These are phyloP conservation scores for Casuarina glauca DNA, from an alignment of 306 rosid genomes.

Conservation along the genomic window DNA sequence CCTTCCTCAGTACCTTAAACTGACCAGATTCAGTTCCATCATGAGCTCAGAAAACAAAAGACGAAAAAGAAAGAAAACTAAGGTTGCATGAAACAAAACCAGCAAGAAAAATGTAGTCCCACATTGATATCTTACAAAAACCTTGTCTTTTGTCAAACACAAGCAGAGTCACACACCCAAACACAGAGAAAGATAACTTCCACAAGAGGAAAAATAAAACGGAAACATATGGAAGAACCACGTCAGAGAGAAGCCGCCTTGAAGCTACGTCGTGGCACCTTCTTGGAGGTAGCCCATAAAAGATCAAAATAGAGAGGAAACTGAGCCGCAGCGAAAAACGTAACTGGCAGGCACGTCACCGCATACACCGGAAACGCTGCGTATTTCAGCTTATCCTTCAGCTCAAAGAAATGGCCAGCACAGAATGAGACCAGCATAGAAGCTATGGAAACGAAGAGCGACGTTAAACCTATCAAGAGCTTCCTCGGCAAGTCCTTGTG, in stretches of 20 bases:
- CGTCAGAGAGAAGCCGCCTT: background rate
- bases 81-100: too few relatives aligned
- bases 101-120: too few relatives aligned
- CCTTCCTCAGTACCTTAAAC: too few relatives aligned
- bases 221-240: too few relatives aligned
- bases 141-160: too few relatives aligned
- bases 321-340: constrained; percentile 46
- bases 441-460: constrained; percentile 48
- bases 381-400: constrained; percentile 19
- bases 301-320: constrained; percentile 52
- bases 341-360: constrained; percentile 38
- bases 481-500: constrained; percentile 31
- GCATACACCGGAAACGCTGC: constrained; percentile 36
- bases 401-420: constrained; percentile 42
- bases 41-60: too few relatives aligned
- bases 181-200: too few relatives aligned
- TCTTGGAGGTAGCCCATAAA: constrained; percentile 29
- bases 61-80: too few relatives aligned
- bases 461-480: constrained; percentile 42
- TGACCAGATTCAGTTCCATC: too few relatives aligned
- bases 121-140: too few relatives aligned
- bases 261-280: constrained; percentile 27
- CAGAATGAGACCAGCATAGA: constrained; percentile 46
- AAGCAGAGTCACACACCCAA: too few relatives aligned
- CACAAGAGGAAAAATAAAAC: too few relatives aligned